Evolutionary conservation across 306 rosid species (phyloP).

Genomic region (Geum urbanum): DNA sequence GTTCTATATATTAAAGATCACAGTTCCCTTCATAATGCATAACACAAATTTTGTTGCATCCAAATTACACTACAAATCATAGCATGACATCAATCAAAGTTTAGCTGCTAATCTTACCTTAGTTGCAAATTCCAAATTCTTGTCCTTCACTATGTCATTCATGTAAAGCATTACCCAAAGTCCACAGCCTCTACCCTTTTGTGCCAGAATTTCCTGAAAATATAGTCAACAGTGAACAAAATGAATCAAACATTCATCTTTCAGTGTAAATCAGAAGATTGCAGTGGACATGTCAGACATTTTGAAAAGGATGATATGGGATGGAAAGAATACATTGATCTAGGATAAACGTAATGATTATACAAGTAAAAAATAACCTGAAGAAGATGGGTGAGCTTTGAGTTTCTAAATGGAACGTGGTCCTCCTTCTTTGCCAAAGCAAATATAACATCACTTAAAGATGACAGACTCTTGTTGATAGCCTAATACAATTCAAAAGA

Average conservation of each 20-base stretch:
- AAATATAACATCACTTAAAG: constrained; percentile 87
- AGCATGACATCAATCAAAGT: too few species aligned
- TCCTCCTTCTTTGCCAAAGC: constrained; percentile 97
- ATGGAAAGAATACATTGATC: not conserved
- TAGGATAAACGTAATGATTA: not conserved
- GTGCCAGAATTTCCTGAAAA: too few species aligned
- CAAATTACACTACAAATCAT: too few species aligned
- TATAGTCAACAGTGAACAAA: too few species aligned
- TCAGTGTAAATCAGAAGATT: not conserved
- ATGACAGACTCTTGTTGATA: constrained; percentile 84
- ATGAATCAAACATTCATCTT: not conserved
- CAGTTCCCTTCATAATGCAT: too few species aligned
- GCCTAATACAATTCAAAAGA: constrained; percentile 44
- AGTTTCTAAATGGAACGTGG: constrained; percentile 85
- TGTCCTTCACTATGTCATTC: too few species aligned
- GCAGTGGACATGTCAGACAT: not conserved
- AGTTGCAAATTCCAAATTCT: too few species aligned
- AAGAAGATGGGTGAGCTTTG: constrained; percentile 94
- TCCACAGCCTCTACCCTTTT: too few species aligned
- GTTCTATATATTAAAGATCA: too few species aligned
- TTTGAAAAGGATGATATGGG: not conserved
- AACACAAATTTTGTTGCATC: too few species aligned
- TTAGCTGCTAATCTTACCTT: too few species aligned
- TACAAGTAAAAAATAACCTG: constrained; percentile 57
- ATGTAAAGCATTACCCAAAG: too few species aligned